Evolutionary conservation across 2,329 filamentous ascomycete genomes (phyloP).

Genomic region (Aureobasidium sp.): DNA sequence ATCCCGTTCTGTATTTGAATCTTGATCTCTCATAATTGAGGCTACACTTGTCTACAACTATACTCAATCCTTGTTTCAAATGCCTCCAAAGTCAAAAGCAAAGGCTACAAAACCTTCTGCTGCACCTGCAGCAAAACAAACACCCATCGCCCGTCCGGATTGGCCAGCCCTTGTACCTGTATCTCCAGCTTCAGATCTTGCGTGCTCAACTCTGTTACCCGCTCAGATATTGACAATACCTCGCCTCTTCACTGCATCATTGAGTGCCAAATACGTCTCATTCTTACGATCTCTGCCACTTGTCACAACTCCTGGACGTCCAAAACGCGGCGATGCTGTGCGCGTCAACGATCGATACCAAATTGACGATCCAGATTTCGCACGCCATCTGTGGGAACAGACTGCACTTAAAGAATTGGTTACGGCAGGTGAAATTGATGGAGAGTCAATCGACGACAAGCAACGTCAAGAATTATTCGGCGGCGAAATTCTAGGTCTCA

Average conservation of each 20-base stretch:
- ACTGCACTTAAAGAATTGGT: slow-evolving; percentile 63
- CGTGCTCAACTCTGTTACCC: slow-evolving; percentile 47
- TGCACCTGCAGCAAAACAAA: slow-evolving; percentile 9
- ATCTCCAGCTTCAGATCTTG: slow-evolving; percentile 56
- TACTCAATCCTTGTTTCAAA: background rate
- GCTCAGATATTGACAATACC: slow-evolving; percentile 65
- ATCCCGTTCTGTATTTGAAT: background rate
- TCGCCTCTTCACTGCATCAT: slow-evolving; percentile 63
- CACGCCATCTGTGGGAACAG: slow-evolving; percentile 63
- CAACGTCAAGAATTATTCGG: slow-evolving; percentile 52
- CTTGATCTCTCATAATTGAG: too few species aligned
- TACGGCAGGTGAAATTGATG: slow-evolving; percentile 28
- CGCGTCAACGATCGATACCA: slow-evolving; percentile 88
- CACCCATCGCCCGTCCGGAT: slow-evolving; percentile 32
- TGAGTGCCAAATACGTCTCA: slow-evolving; percentile 67
- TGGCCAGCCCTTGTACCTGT: slow-evolving; percentile 68
- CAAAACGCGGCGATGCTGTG: slow-evolving; percentile 71
- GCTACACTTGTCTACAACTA: background rate
- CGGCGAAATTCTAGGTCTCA: slow-evolving; percentile 72
- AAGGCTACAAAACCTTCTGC: background rate
- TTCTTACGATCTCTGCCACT: slow-evolving; percentile 65
- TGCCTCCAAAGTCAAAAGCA: slow-evolving; percentile 17
- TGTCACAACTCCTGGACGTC: slow-evolving; percentile 66
- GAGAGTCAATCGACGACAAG: slow-evolving; percentile 20
- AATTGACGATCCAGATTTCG: slow-evolving; percentile 66